Conservation (phyloP, 2,329 filamentous ascomycete species). For the Pseudocercospora macadamiae region DNA sequence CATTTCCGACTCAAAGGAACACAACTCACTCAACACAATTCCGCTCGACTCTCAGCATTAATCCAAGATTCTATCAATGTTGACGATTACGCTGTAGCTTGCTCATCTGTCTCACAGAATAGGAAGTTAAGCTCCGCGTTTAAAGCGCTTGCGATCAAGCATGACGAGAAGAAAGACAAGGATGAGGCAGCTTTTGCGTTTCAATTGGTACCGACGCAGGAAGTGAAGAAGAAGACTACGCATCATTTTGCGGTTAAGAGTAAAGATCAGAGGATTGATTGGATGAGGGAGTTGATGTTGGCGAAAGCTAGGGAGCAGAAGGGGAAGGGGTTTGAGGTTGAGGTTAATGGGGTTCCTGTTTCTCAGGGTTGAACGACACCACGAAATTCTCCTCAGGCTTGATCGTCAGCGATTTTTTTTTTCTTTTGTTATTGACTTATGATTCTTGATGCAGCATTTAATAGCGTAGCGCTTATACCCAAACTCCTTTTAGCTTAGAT, state of each 20-base stretch:
- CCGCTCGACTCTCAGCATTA: constrained; percentile 58
- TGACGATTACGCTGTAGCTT: constrained; percentile 85
- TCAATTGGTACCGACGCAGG: constrained; percentile 72
- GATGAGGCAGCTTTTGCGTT: constrained; percentile 69
- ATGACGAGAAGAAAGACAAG: constrained; percentile 38
- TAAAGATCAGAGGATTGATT: constrained; percentile 90
- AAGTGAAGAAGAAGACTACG: constrained; percentile 59
- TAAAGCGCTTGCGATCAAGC: constrained; percentile 70
- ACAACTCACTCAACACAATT: constrained; percentile 67
- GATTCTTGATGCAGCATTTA: neutral
- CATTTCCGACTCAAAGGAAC: constrained; percentile 78
- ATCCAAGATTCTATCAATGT: constrained; percentile 82
- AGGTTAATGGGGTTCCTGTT: constrained; percentile 66
- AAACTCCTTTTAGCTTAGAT: neutral
- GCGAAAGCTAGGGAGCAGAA: constrained; percentile 85
- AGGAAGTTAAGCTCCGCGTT: constrained; percentile 87
- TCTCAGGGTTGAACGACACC: neutral
- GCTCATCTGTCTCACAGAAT: constrained; percentile 72
- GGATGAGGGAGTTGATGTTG: constrained; percentile 93
- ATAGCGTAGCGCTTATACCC: neutral
- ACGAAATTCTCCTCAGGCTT: neutral
- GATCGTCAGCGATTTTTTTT: too few relatives aligned
- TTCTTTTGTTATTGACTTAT: neutral
- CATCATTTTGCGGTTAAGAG: constrained; percentile 91
- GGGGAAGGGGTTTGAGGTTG: constrained; percentile 79